Conservation (phyloP, 2,329 filamentous ascomycete species). For the Helminthosporium solani region DNA sequence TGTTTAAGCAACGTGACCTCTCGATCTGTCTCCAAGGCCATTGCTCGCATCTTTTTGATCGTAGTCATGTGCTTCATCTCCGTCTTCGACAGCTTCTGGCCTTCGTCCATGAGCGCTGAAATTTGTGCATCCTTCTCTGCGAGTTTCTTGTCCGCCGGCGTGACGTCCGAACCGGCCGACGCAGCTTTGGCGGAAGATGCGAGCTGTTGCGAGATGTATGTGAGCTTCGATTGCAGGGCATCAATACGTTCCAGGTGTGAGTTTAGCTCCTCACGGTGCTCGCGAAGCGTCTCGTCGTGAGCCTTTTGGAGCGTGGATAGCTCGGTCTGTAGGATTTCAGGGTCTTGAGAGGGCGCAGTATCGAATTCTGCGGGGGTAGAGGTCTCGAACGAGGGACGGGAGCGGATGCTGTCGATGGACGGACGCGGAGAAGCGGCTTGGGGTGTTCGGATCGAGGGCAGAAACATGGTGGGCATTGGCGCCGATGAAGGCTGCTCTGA, state of each 20-base stretch:
- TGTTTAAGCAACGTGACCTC: constrained; percentile 53
- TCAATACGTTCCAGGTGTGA: constrained; percentile 87
- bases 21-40: constrained; percentile 55
- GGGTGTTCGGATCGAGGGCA: constrained; percentile 36
- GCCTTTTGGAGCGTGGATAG: constrained; percentile 53
- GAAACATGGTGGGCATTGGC: constrained; percentile 29
- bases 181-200: constrained; percentile 72
- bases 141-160: constrained; percentile 67
- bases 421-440: constrained; percentile 31
- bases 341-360: constrained; percentile 18
- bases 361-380: constrained; percentile 38
- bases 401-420: constrained; percentile 35
- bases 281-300: constrained; percentile 53
- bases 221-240: constrained; percentile 84
- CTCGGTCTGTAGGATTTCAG: constrained; percentile 44
- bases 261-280: constrained; percentile 79
- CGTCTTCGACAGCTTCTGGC: constrained; percentile 79
- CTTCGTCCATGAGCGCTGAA: constrained; percentile 86
- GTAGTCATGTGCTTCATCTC: constrained; percentile 82
- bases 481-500: constrained; percentile 41
- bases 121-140: constrained; percentile 91
- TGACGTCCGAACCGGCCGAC: constrained; percentile 45
- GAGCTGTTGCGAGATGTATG: constrained; percentile 80
- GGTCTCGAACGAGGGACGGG: constrained; percentile 33
- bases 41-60: constrained; percentile 73